Evolutionary conservation across 495 filamentous ascomycete genomes (phyloP).

Genomic region (Evansstolkia leycettana): DNA sequence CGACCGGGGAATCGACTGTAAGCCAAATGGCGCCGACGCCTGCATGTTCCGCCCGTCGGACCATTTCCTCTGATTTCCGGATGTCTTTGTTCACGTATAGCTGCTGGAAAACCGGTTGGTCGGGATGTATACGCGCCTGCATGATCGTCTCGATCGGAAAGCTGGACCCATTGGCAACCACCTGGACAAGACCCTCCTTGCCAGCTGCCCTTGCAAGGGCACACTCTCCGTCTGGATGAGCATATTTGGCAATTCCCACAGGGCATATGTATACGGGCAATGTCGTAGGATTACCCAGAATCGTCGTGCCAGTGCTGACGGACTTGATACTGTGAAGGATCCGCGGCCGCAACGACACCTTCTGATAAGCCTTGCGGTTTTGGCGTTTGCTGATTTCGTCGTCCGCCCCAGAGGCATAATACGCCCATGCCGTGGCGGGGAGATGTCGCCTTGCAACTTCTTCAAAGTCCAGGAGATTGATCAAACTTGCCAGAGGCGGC

Average conservation of each 20-base stretch:
- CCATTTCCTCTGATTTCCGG: conserved; percentile 59
- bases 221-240: conserved; percentile 68
- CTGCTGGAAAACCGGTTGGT: conserved; percentile 73
- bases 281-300: conserved; percentile 58
- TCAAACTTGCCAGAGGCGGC: conserved; percentile 41
- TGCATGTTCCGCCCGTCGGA: conserved; percentile 62
- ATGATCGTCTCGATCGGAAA: conserved; percentile 59
- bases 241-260: conserved; percentile 68
- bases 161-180: conserved; percentile 25
- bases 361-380: conserved; percentile 68
- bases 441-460: conserved; percentile 38
- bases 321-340: conserved; percentile 60
- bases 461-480: conserved; percentile 58
- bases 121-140: conserved; percentile 33
- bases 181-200: conserved; percentile 39
- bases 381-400: conserved; percentile 80
- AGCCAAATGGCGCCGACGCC: conserved; percentile 65
- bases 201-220: conserved; percentile 58
- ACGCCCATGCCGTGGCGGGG: conserved; percentile 65
- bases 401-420: conserved; percentile 74
- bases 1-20: conserved; percentile 54
- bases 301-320: conserved; percentile 58
- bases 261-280: conserved; percentile 72
- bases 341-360: conserved; percentile 68
- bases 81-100: conserved; percentile 83